Evolutionary conservation across 805 yeast genomes (phyloP), one percentile per base, ranked within the genome.

Genomic region (Starmerella vaccinii): DNA sequence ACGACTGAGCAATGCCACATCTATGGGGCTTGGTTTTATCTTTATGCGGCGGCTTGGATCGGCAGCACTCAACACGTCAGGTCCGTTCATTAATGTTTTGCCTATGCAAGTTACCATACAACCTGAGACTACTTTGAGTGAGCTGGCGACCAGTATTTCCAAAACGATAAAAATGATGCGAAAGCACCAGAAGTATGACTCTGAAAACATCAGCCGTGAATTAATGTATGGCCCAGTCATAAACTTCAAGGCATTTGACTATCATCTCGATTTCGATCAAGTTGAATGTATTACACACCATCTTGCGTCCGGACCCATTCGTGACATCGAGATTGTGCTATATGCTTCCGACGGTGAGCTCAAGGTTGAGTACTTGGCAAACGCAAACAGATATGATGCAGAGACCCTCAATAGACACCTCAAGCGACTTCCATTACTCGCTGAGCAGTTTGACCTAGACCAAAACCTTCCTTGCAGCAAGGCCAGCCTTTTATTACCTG

Each of bases 41-140:
- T 50, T 53, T 15, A 53, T 53, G 56, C 41, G 56, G 2, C 29
- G 56, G 2, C 46, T 53, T 2, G 56, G 56, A 9, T 53, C 56
- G 3, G 47, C 49, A 2, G 56, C 56, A 1, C 35, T 53, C 3
- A 43, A 45, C 16, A 23, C 56, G 1, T 50, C 52, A 1, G 56
- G 56, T 1, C 38, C 56, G 12, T 50, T 53, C 23, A 53, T 53
- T 40, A 53, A 53, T 23, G 56, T 53, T 15, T 41, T 53, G 2
- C 56, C 56, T 4, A 33, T 53, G 40, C 45, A 46, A 1, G n/a
- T 52, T 4, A 22, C 39, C 12, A 16, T 50, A 2, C 30, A 18
- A 1, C 32, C 24, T 16, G 45, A 27, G 10, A 35, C 24, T 3
- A 38, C 48, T 9, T 33, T 53, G 4, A 5, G 23, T 3, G 42